Evolutionary conservation across 2,329 filamentous ascomycete genomes (phyloP).

Genomic region (Gremmenia infestans): DNA sequence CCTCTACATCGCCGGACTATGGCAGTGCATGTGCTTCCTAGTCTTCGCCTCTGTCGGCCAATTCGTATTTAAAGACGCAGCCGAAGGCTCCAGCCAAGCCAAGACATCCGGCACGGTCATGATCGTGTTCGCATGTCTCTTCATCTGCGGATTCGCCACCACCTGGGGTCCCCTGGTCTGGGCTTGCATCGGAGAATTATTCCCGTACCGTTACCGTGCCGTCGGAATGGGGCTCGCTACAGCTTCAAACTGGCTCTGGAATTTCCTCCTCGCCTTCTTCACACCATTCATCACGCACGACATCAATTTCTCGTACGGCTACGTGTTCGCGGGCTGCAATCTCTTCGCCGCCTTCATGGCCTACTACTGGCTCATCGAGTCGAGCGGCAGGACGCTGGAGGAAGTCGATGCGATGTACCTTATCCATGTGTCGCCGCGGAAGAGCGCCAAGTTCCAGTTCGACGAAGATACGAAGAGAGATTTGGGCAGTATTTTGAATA

Average conservation of each 20-base stretch:
- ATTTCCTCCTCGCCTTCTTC: slow-evolving; percentile 72
- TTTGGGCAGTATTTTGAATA: slow-evolving; percentile 22
- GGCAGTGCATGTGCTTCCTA: slow-evolving; percentile 66
- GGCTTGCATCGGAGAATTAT: slow-evolving; percentile 64
- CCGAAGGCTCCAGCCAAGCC: slow-evolving; percentile 40
- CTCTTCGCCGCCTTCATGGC: slow-evolving; percentile 59
- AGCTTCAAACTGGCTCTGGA: slow-evolving; percentile 64
- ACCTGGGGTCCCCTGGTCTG: slow-evolving; percentile 69
- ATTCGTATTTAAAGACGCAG: slow-evolving; percentile 49
- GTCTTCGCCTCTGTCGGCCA: slow-evolving; percentile 50
- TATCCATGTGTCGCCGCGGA: slow-evolving; percentile 33
- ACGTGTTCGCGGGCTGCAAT: slow-evolving; percentile 71
- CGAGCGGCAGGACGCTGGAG: slow-evolving; percentile 33
- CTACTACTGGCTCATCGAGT: slow-evolving; percentile 75
- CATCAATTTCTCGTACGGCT: slow-evolving; percentile 64
- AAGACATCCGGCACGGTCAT: slow-evolving; percentile 58
- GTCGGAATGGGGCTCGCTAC: slow-evolving; percentile 57
- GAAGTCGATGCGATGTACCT: slow-evolving; percentile 28
- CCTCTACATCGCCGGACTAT: slow-evolving; percentile 59
- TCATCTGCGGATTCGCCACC: slow-evolving; percentile 65
- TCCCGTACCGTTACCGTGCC: slow-evolving; percentile 58
- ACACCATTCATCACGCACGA: slow-evolving; percentile 70
- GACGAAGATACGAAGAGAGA: slow-evolving; percentile 11
- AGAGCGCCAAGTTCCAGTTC: slow-evolving; percentile 12
- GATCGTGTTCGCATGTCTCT: slow-evolving; percentile 69